phyloP scores from a whole-genome alignment of 306 rosid genomes.

The Malus asiatica region DNA sequence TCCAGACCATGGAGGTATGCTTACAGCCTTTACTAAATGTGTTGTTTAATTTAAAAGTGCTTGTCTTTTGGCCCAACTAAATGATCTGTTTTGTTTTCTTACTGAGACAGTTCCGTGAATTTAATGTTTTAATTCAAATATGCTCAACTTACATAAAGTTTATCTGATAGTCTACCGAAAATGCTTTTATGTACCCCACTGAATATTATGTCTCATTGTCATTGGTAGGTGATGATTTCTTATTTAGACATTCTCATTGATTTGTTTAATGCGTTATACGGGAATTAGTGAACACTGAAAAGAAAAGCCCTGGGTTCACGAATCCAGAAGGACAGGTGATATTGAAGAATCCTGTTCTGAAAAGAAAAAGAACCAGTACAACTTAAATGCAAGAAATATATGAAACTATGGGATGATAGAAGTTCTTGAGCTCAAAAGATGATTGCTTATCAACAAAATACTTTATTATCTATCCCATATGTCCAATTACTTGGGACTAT shows the following conservation, averaged over 20 bases:
- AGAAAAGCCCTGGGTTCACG: background rate
- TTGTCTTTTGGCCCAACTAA: background rate
- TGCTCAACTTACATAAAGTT: background rate
- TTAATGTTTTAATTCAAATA: background rate
- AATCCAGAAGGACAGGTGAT: background rate
- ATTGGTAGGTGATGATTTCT: background rate
- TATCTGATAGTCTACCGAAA: background rate
- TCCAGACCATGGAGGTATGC: constrained; percentile 97
- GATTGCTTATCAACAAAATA: background rate
- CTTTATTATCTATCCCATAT: background rate
- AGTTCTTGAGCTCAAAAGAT: background rate
- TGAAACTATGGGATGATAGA: background rate
- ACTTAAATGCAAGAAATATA: background rate
- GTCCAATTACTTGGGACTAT: background rate
- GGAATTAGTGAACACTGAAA: background rate
- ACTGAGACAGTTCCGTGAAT: background rate
- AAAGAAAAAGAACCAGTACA: background rate
- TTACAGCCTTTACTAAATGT: constrained; percentile 1
- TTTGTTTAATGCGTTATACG: background rate
- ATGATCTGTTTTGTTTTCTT: background rate
- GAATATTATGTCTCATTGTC: background rate
- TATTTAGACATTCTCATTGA: background rate
- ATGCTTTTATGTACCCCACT: background rate
- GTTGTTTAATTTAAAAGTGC: background rate
- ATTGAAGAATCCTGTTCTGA: background rate